Evolutionary conservation across 2,329 filamentous ascomycete genomes (phyloP).

Genomic region (Colletotrichum abscissum): DNA sequence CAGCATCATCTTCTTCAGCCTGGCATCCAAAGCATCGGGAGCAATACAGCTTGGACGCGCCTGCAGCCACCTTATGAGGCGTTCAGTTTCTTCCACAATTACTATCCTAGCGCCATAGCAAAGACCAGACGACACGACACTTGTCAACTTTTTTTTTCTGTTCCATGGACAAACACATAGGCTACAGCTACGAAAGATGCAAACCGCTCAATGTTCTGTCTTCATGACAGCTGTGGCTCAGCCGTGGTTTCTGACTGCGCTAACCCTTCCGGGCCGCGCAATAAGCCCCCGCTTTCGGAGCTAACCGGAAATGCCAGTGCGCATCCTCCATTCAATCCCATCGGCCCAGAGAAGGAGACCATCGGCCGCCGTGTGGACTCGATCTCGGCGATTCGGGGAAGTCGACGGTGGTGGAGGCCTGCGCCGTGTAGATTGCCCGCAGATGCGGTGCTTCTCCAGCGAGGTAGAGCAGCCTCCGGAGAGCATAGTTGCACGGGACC

Average conservation of each 20-base stretch:
- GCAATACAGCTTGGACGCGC: neutral
- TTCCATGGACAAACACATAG: neutral
- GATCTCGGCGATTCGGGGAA: neutral
- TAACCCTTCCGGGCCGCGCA: constrained; percentile 18
- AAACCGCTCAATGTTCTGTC: constrained; percentile 21
- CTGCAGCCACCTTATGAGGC: neutral
- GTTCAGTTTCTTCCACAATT: neutral
- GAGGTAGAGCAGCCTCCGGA: neutral
- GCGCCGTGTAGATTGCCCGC: neutral
- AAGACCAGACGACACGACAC: neutral
- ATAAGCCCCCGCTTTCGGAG: constrained; percentile 26
- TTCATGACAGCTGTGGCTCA: constrained; percentile 25
- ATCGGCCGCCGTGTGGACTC: constrained; percentile 6
- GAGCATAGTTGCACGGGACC: neutral
- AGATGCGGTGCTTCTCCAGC: neutral
- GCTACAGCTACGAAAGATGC: constrained; percentile 1
- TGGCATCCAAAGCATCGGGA: neutral
- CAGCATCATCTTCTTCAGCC: neutral
- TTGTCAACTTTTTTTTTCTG: neutral
- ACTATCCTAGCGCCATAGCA: neutral
- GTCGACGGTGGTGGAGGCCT: neutral
- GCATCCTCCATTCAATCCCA: constrained; percentile 1
- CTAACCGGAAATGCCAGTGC: constrained; percentile 25
- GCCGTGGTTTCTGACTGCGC: constrained; percentile 8
- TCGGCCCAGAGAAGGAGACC: neutral